Evolutionary conservation across 768 basidiomycete genomes (phyloP), one percentile per base, ranked within the genome.

Genomic region (Asterophora parasitica): DNA sequence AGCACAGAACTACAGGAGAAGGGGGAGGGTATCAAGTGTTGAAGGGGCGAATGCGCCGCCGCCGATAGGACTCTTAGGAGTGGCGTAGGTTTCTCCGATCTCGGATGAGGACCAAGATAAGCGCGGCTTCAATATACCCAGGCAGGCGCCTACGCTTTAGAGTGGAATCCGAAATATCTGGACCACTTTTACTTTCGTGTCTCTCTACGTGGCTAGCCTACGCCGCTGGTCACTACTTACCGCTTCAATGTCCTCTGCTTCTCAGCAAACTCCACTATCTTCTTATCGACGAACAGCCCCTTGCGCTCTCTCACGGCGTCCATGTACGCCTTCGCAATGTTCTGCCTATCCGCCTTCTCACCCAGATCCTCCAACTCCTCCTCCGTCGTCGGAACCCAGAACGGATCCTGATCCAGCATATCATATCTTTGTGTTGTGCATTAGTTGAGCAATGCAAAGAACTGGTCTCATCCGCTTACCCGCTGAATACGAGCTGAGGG

Each of bases 381-480:
- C 58, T 93, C 90, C 0, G 95, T 97, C 13, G 92, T 93, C 0
- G 94, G 94, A 3, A 96, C 92, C 94, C 94, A 97, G 71, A 93
- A 97, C 5, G 94, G 94, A 71, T 97, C 92, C 56, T 85, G 81
- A 64, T 95, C 91, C 17, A 97, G 76, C 58, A 95, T 76, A 64
- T 98, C 94, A 65, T 93, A 99, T 33, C 91, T 91, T 53, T 45
- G 20, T 46, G 40, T 50, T 41, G 38, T 36, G 13, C 37, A 48
- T 62, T 45, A 66, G 53, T 46, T 33, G 32, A 45, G 19, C 30
- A 47, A 26, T 53, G 23, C 7, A 48, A 33, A 31, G 4, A 36
- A n/a, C 31, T n/a, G 9, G 34, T 10, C 40, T 5, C 13, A 23
- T 40, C n/a, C 19, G 49, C 85, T 52, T 64, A 90, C 84, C 95